Conservation (phyloP, 768 basidiomycete genomes). For the Podaxis carcinomalis region DNA sequence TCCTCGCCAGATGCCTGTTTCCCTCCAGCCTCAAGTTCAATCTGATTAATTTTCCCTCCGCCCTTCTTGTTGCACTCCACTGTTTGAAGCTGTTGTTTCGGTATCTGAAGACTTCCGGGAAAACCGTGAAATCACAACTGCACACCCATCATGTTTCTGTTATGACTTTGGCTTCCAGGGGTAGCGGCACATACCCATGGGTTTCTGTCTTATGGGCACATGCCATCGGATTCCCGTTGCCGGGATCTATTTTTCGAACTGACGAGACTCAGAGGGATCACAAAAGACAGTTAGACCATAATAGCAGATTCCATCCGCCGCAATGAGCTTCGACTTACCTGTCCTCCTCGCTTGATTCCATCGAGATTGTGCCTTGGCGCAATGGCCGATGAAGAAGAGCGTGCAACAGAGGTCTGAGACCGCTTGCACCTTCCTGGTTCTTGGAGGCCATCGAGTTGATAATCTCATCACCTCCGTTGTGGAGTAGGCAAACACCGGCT, state of each 20-base stretch:
- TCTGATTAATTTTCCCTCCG: neutral
- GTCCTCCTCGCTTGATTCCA: neutral
- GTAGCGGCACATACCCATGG: neutral
- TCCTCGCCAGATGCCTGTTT: neutral
- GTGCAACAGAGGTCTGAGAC: neutral
- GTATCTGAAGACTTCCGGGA: neutral
- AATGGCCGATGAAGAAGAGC: neutral
- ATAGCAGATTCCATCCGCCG: constrained; percentile 5
- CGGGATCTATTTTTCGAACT: neutral
- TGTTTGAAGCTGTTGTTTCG: neutral
- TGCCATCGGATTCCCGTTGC: neutral
- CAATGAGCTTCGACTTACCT: neutral
- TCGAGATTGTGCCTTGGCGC: constrained; percentile 1
- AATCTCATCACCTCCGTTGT: no score
- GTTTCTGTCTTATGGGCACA: neutral
- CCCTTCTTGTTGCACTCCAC: neutral
- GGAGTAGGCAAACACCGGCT: no score
- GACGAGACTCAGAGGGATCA: neutral
- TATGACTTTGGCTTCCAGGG: neutral
- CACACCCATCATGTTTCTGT: neutral
- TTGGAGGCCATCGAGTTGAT: neutral
- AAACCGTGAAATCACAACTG: neutral
- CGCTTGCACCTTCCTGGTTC: neutral
- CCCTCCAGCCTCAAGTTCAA: neutral
- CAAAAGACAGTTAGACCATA: neutral